Conservation (phyloP, 2,329 filamentous ascomycete genomes). For the Ceratocystis cubensis region DNA sequence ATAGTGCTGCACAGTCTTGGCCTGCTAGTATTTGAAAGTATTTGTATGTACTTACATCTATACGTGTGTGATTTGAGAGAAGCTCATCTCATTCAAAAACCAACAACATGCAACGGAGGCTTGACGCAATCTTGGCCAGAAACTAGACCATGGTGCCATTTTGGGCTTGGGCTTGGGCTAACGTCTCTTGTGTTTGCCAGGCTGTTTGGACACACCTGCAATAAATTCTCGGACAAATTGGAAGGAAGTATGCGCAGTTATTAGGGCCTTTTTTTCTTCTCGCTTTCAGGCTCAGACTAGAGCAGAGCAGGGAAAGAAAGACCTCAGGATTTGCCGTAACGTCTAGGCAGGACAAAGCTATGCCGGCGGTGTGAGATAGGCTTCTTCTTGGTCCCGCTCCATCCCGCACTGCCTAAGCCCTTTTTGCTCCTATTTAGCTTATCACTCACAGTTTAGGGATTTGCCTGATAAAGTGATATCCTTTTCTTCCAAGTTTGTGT, state of each 20-base stretch:
- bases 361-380: constrained; percentile 8
- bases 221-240: background rate
- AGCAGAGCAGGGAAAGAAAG: background rate
- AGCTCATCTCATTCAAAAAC: background rate
- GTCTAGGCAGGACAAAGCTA: background rate
- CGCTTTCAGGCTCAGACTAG: background rate
- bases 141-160: background rate
- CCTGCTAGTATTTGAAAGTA: too few relatives aligned
- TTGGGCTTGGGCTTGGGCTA: background rate
- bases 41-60: too few relatives aligned
- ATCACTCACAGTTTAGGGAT: background rate
- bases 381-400: background rate
- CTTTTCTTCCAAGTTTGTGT: background rate
- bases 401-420: background rate
- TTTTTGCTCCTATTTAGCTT: background rate
- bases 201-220: background rate
- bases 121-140: background rate
- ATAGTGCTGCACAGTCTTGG: too few relatives aligned
- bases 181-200: too few relatives aligned
- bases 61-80: background rate
- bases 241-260: background rate
- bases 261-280: background rate
- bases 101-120: background rate
- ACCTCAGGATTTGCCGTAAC: background rate
- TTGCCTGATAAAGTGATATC: background rate